Base-by-base conservation (phyloP, 164 flowering plant species). In the Berberis thunbergii region DNA sequence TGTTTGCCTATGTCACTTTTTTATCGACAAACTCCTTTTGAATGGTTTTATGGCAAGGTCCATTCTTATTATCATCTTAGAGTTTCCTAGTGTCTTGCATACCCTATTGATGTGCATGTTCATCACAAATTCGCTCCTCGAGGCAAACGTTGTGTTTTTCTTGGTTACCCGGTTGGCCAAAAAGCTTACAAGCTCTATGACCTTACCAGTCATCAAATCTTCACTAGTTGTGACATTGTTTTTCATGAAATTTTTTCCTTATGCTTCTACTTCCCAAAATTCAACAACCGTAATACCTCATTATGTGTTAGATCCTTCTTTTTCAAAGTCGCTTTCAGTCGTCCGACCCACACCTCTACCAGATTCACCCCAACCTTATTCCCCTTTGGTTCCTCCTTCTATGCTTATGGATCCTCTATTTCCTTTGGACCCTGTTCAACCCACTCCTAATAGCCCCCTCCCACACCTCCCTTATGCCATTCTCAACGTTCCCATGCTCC, bases 111-210 rank as follows among this genome's bases (percentile, higher is more conserved):
- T 60, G 40, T 45, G 40, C 10, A 60, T 60, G 52, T 60, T 10
- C 26, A 0, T 26, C 26, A 26, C 26, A 26, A 26, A 45, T 11
- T 4, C 63, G 45, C 38, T 45, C 45, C 45, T 45, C 45, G 7
- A n/a, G 39, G 63, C n/a, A 39, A 7, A 38, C 63, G 49, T 50
- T 60, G 70, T 63, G 44, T 67, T 57, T 67, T 72, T 59, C 12
- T 72, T 50, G 67, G 74, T 1, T 72, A 72, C 67, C 71, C 38
- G 7, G n/a, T 59, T 57, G 64, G 4, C 26, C 45, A 67, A 11
- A 64, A 64, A 61, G 54, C 42, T 4, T 61, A 61, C 11, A 46
- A 48, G 42, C 45, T 63, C 1, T 63, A 50, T 52, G 60, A 64
- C 42, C 40, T 3, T 13, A 12, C 42, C 42, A 64, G 1, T 58